Evolutionary conservation across 2,329 filamentous ascomycete species (phyloP).

Genomic region (Aspergillus hortae): DNA sequence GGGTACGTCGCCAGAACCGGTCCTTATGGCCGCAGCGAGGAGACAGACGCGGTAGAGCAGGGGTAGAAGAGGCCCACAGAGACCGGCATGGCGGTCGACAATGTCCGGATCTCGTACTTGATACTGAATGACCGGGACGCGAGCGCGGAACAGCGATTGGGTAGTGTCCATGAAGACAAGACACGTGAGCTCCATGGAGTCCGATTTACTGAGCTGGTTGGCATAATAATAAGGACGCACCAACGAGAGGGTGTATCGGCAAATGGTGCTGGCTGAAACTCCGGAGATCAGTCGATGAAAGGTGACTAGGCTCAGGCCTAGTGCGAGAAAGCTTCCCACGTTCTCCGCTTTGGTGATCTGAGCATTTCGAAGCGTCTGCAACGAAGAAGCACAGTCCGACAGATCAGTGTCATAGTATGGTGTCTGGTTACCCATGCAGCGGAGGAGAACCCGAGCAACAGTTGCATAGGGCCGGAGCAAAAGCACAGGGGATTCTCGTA

Average conservation of each 20-base stretch:
- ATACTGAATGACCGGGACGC: neutral
- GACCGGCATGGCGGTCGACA: conserved; percentile 1
- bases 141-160: neutral
- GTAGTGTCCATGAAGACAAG: conserved; percentile 1
- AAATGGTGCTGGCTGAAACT: neutral
- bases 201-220: neutral
- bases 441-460: neutral
- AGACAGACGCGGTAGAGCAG: conserved; percentile 3
- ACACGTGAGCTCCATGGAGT: neutral
- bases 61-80: neutral
- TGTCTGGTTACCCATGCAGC: neutral
- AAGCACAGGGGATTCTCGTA: neutral
- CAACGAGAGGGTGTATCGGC: conserved; percentile 1
- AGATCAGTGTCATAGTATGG: neutral
- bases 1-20: neutral
- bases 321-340: neutral
- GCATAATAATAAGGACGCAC: neutral
- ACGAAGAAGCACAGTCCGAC: neutral
- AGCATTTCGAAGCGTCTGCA: neutral
- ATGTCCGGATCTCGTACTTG: neutral
- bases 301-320: neutral
- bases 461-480: neutral
- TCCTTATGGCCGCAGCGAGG: neutral
- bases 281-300: conserved; percentile 2
- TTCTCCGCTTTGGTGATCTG: neutral